Base-by-base conservation (phyloP, 2,329 filamentous ascomycete species). In the Aureobasidium sp. region DNA sequence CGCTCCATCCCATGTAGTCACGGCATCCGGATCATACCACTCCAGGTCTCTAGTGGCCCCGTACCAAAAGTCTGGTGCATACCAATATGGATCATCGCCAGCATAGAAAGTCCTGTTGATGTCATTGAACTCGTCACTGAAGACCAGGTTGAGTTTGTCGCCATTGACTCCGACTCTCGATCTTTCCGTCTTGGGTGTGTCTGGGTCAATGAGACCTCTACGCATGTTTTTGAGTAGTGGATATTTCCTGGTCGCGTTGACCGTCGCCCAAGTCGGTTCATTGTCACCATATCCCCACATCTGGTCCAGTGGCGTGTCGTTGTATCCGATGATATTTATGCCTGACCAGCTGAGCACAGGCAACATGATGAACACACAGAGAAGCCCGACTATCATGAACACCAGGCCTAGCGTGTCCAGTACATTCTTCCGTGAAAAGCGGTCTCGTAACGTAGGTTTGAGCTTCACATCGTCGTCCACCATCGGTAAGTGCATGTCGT, bases 51-150 rank as follows among this genome's bases (percentile, higher is more conserved):
- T 68, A 3, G 80, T 82, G 8, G 78, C 78, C 47, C 78, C 80
- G 69, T 84, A 84, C 79, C 82, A 83, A 52, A 82, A 72, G 65
- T 84, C 75, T 15, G 77, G 76, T 14, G 78, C 80, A 37, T 73
- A 78, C 74, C 78, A 84, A 68, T 78, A 84, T 1, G 81, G 80
- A 66, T 84, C 82, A 65, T 84, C 82, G n/a, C 80, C 81, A 34
- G 77, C 75, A 64, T 82, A 84, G 66, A 84, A 84, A 0, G 80
- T 81, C 34, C 81, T 73, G 59, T 80, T 79, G 42, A 77, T 70
- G 9, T 75, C 71, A 64, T 82, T 83, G 70, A 84, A 84, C 64
- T 84, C 82, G 63, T 84, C 82, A 63, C 80, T 82, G 67, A 83
- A 84, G 0, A 83, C 80, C 3, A 84, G 68, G 14, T 77, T 74